These are phyloP conservation scores for Penicillium subrubescens DNA, from an alignment of 495 filamentous ascomycete species.

Conservation along the genomic window DNA sequence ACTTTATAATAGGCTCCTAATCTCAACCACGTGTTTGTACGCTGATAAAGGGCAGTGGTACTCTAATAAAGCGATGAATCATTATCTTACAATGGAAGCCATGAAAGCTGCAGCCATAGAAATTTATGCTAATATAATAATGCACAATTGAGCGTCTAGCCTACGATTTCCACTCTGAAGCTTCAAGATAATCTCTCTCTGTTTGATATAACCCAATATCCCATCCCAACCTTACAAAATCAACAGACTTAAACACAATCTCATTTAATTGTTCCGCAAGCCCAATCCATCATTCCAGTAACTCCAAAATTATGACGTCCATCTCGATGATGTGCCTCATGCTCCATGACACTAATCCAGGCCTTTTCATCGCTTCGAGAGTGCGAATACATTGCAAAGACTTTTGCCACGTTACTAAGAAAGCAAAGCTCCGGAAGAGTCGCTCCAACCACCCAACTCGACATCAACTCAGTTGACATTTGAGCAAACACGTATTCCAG, in stretches of 20 bases:
- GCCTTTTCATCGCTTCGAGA: not conserved
- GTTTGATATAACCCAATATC: not conserved
- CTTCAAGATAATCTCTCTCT: not conserved
- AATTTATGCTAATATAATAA: too few relatives aligned
- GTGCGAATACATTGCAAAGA: conserved; percentile 1
- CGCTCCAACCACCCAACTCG: not conserved
- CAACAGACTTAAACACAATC: not conserved
- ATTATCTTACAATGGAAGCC: too few relatives aligned
- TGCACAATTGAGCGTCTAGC: too few relatives aligned
- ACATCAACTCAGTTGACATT: conserved; percentile 19
- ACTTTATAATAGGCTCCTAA: too few relatives aligned
- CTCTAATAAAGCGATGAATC: too few relatives aligned
- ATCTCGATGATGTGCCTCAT: not conserved
- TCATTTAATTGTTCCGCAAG: not conserved
- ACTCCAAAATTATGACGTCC: not conserved
- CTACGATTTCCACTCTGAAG: not conserved
- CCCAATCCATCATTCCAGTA: not conserved
- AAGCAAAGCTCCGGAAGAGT: not conserved
- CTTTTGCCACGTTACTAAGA: not conserved
- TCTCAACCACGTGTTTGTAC: too few relatives aligned
- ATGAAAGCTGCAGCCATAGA: too few relatives aligned
- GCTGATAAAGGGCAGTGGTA: too few relatives aligned
- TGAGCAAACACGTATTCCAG: not conserved
- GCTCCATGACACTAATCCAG: not conserved
- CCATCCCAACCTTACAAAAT: not conserved